These are phyloP conservation scores for Silene latifolia DNA, from an alignment of 148 eudicot genomes.

Conservation along the genomic window DNA sequence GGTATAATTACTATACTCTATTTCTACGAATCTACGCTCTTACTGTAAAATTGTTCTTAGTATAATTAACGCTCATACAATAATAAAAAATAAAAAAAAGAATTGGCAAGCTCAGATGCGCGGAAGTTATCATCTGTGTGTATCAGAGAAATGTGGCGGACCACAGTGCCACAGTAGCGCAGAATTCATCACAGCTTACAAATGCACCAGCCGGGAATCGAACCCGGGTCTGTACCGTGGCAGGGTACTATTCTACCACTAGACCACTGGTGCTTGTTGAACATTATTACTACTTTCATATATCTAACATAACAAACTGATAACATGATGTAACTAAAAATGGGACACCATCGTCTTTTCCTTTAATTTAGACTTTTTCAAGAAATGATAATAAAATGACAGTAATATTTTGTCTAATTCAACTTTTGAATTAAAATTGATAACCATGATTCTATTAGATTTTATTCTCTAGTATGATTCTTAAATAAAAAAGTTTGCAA, in stretches of 20 bases:
- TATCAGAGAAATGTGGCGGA: neutral
- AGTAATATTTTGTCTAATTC: too few species aligned
- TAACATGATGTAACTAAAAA: too few species aligned
- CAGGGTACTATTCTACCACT: slow-evolving; percentile 54
- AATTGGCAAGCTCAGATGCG: neutral
- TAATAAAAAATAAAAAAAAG: neutral
- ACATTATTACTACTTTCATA: too few species aligned
- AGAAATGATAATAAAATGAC: too few species aligned
- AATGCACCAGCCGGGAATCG: slow-evolving; percentile 44
- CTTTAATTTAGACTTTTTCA: neutral
- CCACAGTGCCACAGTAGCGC: neutral
- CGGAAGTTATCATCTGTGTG: neutral
- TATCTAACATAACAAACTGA: too few species aligned
- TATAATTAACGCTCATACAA: too few species aligned
- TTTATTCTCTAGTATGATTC: neutral
- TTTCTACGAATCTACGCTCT: too few species aligned
- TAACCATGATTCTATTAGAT: neutral
- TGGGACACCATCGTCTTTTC: neutral
- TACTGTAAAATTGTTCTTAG: too few species aligned
- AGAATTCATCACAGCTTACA: neutral
- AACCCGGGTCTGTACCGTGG: slow-evolving; percentile 50
- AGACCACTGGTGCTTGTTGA: slow-evolving; percentile 40
- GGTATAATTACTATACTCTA: too few species aligned
- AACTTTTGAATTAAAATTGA: neutral
- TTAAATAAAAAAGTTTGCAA: neutral